Evolutionary conservation across 179 eudicot species (phyloP).

Genomic region (Spinacia oleracea): DNA sequence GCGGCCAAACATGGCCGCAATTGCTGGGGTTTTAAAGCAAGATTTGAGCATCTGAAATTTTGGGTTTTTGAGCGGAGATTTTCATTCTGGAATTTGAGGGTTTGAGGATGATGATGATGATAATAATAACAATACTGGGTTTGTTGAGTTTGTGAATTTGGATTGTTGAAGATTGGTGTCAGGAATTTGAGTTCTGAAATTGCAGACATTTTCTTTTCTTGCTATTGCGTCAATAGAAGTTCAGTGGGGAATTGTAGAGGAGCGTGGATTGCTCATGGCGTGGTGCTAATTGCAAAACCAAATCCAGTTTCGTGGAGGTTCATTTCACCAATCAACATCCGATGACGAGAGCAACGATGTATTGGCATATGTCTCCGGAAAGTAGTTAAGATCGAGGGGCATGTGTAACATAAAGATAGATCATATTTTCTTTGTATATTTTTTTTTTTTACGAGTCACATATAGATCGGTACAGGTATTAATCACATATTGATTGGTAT

Average conservation of each 20-base stretch:
- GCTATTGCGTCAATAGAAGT: background rate
- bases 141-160: conserved; percentile 5
- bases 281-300: too few relatives aligned
- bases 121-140: background rate
- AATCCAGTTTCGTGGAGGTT: conserved; percentile 2
- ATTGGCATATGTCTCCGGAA: too few relatives aligned
- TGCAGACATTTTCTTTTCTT: conserved; percentile 4
- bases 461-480: too few relatives aligned
- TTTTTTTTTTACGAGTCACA: too few relatives aligned
- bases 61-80: conserved; percentile 6
- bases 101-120: too few relatives aligned
- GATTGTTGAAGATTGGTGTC: conserved; percentile 18
- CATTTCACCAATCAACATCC: background rate
- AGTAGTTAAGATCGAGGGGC: too few relatives aligned
- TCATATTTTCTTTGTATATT: too few relatives aligned
- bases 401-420: too few relatives aligned
- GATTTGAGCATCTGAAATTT: background rate
- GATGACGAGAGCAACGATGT: background rate
- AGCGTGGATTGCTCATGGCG: background rate
- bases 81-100: conserved; percentile 16
- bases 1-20: conserved; percentile 26
- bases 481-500: too few relatives aligned
- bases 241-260: background rate
- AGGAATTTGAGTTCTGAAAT: conserved; percentile 21
- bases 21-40: background rate